A percentile compares a stretch with the other conserved stretches of the same genome.
Evolutionary conservation across 768 basidiomycete genomes (phyloP).

Genomic region (Gelatoporia subvermispora): DNA sequence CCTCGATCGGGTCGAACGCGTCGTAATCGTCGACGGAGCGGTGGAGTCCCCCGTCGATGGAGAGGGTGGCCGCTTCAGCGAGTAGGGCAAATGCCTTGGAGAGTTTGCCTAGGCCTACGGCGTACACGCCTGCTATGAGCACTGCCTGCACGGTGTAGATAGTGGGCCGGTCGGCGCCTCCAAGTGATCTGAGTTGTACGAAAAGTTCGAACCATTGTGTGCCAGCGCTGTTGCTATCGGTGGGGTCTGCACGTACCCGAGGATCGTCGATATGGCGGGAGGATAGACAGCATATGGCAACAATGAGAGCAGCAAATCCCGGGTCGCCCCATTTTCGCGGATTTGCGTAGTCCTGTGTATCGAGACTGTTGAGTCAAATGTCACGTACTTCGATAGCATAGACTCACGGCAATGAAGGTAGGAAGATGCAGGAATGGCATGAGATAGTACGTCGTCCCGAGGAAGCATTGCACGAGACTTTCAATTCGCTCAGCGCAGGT

Average conservation of each 20-base stretch:
- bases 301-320: conserved; percentile 90
- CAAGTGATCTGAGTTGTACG: conserved; percentile 79
- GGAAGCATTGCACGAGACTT: conserved; percentile 76
- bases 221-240: conserved; percentile 83
- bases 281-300: conserved; percentile 87
- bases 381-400: neutral
- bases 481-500: conserved; percentile 11
- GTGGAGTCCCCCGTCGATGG: conserved; percentile 85
- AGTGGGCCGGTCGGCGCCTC: conserved; percentile 84
- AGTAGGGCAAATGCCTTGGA: conserved; percentile 83
- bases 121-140: conserved; percentile 89
- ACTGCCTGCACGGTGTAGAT: conserved; percentile 90
- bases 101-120: conserved; percentile 84
- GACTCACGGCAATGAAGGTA: conserved; percentile 67
- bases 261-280: conserved; percentile 92
- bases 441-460: conserved; percentile 91
- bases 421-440: conserved; percentile 92
- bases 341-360: conserved; percentile 78
- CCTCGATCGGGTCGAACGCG: conserved; percentile 85
- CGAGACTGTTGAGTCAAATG: conserved; percentile 5
- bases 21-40: conserved; percentile 82
- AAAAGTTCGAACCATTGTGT: conserved; percentile 91
- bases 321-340: conserved; percentile 95
- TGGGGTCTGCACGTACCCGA: conserved; percentile 77
- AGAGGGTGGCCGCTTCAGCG: conserved; percentile 83